These are phyloP conservation scores for Calonectria pteridis DNA, from an alignment of 2,329 filamentous ascomycete species.

Conservation along the genomic window DNA sequence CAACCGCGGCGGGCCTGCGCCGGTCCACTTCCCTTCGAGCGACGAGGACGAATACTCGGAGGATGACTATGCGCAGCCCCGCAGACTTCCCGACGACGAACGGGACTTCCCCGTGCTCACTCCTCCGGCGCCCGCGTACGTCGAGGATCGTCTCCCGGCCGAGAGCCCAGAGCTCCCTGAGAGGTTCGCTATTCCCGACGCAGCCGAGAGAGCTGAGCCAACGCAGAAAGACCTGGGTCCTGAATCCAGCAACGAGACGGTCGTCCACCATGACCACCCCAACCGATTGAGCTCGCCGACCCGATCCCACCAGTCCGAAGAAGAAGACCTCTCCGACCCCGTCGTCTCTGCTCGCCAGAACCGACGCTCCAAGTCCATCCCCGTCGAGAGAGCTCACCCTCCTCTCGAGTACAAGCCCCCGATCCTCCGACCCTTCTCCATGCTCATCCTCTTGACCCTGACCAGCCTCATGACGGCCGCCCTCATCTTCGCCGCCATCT, in stretches of 20 bases:
- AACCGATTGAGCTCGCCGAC: conserved; percentile 27
- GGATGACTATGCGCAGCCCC: conserved; percentile 46
- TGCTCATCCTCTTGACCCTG: conserved; percentile 70
- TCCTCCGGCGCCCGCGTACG: conserved; percentile 44
- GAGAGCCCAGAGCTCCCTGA: conserved; percentile 23
- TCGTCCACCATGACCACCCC: conserved; percentile 32
- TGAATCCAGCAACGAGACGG: conserved; percentile 36
- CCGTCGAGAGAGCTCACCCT: conserved; percentile 55
- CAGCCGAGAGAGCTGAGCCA: not conserved
- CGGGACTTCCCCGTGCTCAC: conserved; percentile 36
- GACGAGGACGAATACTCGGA: conserved; percentile 49
- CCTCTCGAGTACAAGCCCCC: conserved; percentile 78
- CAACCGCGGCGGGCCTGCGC: conserved; percentile 72
- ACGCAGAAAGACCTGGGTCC: conserved; percentile 25
- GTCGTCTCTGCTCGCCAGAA: conserved; percentile 44
- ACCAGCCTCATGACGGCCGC: conserved; percentile 78
- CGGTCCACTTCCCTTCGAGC: conserved; percentile 62
- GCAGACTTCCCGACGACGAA: conserved; percentile 34
- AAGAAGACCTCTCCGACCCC: conserved; percentile 25
- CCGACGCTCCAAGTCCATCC: conserved; percentile 52
- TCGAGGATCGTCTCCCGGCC: conserved; percentile 43
- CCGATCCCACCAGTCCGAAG: conserved; percentile 31
- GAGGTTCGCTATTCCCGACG: conserved; percentile 7
- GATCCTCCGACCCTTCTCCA: conserved; percentile 75
- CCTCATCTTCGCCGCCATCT: conserved; percentile 79